Base-by-base conservation (phyloP, 2,329 filamentous ascomycete genomes). In the Colletotrichum higginsianum region DNA sequence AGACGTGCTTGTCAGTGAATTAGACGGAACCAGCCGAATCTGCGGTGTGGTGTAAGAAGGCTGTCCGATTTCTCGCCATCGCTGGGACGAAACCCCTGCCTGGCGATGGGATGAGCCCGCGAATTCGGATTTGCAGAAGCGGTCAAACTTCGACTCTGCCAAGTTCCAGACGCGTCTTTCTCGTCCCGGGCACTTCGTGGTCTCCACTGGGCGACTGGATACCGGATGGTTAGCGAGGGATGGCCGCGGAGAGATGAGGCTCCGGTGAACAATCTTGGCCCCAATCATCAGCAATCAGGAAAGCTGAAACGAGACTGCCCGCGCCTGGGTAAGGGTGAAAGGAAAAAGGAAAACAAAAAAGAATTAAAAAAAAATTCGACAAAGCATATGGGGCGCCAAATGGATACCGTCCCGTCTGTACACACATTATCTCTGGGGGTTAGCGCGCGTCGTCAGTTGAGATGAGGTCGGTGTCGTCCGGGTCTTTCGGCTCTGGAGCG, bases 1-100 rank as follows among this genome's bases (percentile, higher is more conserved):
- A 26, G 18, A 52, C n/a, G 40, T 40, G 46, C n/a, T 52, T 47
- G n/a, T 9, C 47, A 26, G 60, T 52, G 60, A 35, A 18, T 30
- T 47, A 18, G 4, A 12, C 23, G 44, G 35, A 52, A 52, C 12
- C n/a, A 23, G 40, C 62, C 62, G 56, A 67, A 71, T 30, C 49
- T 71, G 63, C 67, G 67, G 67, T 71, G 67, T 67, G 26, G 26
- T 30, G 26, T 30, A 26, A 56, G 18, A 6, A 42, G 21, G 52
- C 26, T 30, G 26, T 62, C 46, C 35, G 18, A 9, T 61, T 21
- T 44, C 35, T 50, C 16, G 18, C 47, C 46, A 21, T 52, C 35
- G 47, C 30, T 50, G 35, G 44, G 52, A 21, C 46, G 46, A 7
- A 47, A 30, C 23, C 57, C 42, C 57, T 60, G 23, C 38, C 21